Conservation (phyloP, 768 basidiomycete genomes). For the Tricholoma bakamatsutake region DNA sequence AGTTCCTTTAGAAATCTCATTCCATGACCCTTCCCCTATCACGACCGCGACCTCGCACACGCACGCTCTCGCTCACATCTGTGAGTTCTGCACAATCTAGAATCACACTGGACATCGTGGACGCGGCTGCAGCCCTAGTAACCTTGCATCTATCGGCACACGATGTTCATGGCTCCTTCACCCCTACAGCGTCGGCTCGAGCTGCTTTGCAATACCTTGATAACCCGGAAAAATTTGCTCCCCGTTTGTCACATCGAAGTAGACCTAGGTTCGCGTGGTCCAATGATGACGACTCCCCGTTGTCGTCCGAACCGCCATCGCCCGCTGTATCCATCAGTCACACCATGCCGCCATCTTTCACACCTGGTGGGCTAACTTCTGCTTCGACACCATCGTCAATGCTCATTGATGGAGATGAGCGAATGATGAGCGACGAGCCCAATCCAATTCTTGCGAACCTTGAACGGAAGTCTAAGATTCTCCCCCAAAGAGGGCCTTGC, state of each 20-base stretch:
- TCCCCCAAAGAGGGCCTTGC: conserved; percentile 33
- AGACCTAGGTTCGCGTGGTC: conserved; percentile 3
- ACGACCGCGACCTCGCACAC: conserved; percentile 9
- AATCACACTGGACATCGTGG: conserved; percentile 10
- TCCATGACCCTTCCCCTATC: not conserved
- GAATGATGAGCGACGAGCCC: conserved; percentile 15
- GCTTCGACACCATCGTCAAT: conserved; percentile 15
- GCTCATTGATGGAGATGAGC: conserved; percentile 8
- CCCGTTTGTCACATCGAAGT: conserved; percentile 2
- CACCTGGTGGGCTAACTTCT: conserved; percentile 7
- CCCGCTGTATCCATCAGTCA: conserved; percentile 35
- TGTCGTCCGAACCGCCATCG: conserved; percentile 15
- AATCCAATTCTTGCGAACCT: conserved; percentile 45
- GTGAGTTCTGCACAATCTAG: conserved; percentile 12
- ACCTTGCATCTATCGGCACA: conserved; percentile 8
- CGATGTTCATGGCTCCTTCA: conserved; percentile 17
- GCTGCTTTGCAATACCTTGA: conserved; percentile 11
- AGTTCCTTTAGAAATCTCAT: not conserved
- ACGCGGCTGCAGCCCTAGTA: conserved; percentile 6
- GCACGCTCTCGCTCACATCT: conserved; percentile 15
- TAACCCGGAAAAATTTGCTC: not conserved
- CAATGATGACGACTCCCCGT: conserved; percentile 15
- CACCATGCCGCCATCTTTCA: conserved; percentile 25
- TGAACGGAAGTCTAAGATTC: conserved; percentile 49
- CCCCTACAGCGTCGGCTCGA: conserved; percentile 15